Evolutionary conservation across 2,329 filamentous ascomycete species (phyloP), one percentile per base, ranked within the genome.

Genomic region (Diplodia corticola): DNA sequence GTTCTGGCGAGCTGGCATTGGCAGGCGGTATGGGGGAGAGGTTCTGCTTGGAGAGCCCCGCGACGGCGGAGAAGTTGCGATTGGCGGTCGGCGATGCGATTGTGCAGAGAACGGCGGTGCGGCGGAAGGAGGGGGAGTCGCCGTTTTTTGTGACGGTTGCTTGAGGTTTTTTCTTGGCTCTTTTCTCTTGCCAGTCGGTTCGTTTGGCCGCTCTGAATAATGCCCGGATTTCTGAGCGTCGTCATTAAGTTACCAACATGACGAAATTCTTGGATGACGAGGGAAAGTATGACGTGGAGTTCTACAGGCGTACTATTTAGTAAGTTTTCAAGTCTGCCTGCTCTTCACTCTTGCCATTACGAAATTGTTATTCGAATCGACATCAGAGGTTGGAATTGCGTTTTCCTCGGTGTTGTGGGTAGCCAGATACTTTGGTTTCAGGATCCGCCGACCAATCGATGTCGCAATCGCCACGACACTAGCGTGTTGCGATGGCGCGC

Each of bases 61-160:
- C 92, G 5, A 96, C 92, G 63, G 86, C 89, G 3, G 92, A 96
- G 84, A 86, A 90, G 73, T 91, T 96, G 71, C 82, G 92, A 70
- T 78, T 93, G 68, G 86, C 87, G 50, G 93, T 91, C 73, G 91
- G 89, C 40, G 91, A 95, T 79, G 89, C 90, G 1, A 91, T 96
- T 73, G 84, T 93, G 76, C 86, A 87, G 80, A 84, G 86, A 76
- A 87, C 89, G 15, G 82, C 85, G 75, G 91, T 95, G 7, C 71
- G 79, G 74, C 85, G 88, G 17, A 85, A 84, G 78, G 89, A 92
- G 67, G 92, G 91, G 0, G 92, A 96, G 82, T 88, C 88, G 85
- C 89, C 85, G 69, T 95, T 92, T 77, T 95, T 94, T 70, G 79
- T 86, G 68, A 49, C 35, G 30, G 68, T 68, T 20, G 68, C 64